Evolutionary conservation across 495 filamentous ascomycete genomes (phyloP).

Genomic region (Hyaloscypha finlandica): DNA sequence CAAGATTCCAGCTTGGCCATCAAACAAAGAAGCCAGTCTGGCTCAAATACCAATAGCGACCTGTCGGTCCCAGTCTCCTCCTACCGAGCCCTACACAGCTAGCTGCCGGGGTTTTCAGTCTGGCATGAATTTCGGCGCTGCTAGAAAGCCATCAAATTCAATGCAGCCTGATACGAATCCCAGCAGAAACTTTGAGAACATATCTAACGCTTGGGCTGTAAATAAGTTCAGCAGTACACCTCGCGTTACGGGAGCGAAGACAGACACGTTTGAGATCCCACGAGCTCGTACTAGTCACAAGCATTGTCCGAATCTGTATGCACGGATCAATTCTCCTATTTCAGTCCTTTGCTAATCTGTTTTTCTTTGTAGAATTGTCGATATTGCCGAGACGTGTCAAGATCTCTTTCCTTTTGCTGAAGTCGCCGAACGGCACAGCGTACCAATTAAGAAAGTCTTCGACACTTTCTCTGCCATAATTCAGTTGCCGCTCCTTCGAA

Average conservation of each 20-base stretch:
- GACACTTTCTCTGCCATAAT: constrained; percentile 48
- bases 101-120: not conserved
- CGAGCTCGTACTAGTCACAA: constrained; percentile 17
- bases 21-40: not conserved
- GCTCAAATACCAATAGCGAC: not conserved
- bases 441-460: constrained; percentile 44
- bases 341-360: constrained; percentile 19
- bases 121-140: not conserved
- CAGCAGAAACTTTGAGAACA: not conserved
- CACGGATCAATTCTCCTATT: not conserved
- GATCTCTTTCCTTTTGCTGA: constrained; percentile 46
- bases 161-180: not conserved
- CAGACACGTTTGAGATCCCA: constrained; percentile 6
- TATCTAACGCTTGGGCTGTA: not conserved
- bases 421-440: constrained; percentile 44
- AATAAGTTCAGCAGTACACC: not conserved
- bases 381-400: constrained; percentile 51
- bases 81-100: not conserved
- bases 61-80: not conserved
- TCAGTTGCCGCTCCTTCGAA: constrained; percentile 46
- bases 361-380: constrained; percentile 43
- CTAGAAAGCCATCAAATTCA: not conserved
- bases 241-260: not conserved
- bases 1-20: constrained; percentile 27
- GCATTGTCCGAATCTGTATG: constrained; percentile 31